phyloP scores from a whole-genome alignment of 2,329 filamentous ascomycete species.

The Trichophyton schoenleinii region DNA sequence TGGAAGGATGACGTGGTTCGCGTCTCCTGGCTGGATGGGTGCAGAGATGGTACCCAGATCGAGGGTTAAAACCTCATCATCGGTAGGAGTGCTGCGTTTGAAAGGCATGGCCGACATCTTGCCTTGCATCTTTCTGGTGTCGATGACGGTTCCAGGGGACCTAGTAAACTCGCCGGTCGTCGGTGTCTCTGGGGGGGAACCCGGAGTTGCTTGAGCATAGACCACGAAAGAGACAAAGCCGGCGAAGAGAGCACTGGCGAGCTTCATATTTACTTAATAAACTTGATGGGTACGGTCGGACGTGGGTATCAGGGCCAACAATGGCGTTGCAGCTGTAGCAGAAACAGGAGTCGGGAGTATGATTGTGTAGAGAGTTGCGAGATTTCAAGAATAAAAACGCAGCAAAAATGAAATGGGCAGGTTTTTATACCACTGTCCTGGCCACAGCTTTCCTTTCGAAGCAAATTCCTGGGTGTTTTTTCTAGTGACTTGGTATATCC shows the following conservation, averaged over 20 bases:
- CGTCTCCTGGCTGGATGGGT: slow-evolving; percentile 6
- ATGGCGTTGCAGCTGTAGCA: not conserved
- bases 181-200: not conserved
- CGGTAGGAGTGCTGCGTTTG: not conserved
- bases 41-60: slow-evolving; percentile 5
- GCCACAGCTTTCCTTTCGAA: not conserved
- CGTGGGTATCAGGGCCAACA: not conserved
- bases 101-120: not conserved
- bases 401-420: not conserved
- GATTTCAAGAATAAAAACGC: not conserved
- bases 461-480: too few species aligned
- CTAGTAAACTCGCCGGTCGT: slow-evolving; percentile 8
- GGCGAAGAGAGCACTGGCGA: not conserved
- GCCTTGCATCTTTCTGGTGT: slow-evolving; percentile 6
- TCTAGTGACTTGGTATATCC: not conserved
- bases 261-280: slow-evolving; percentile 7
- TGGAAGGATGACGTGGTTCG: not conserved
- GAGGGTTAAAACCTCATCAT: slow-evolving; percentile 5
- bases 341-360: not conserved
- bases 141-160: slow-evolving; percentile 8
- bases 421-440: not conserved
- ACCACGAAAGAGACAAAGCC: slow-evolving; percentile 2
- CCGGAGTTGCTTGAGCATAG: slow-evolving; percentile 5
- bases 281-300: not conserved
- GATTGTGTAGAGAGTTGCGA: not conserved